Percentiles rank a stretch among this genome's conserved stretches.
These are phyloP conservation scores for Rheum nobile DNA, from an alignment of 148 eudicot species.

Conservation along the genomic window DNA sequence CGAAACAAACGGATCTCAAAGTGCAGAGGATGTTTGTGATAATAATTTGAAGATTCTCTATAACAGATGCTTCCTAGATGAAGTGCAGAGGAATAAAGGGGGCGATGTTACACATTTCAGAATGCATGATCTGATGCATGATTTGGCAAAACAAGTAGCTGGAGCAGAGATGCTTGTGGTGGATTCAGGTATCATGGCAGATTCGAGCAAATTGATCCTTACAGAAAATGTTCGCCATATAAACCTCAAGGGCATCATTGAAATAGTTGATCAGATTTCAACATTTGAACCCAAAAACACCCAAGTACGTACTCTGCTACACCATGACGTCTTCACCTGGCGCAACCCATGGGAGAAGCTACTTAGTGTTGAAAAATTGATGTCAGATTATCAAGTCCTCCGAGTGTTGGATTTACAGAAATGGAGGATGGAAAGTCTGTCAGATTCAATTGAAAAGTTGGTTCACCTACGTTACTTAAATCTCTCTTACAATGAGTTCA, in stretches of 20 bases:
- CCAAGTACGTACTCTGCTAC: slow-evolving; percentile 13
- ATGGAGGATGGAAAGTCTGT: background rate
- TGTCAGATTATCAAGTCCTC: slow-evolving; percentile 5
- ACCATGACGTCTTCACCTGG: background rate
- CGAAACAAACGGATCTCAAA: background rate
- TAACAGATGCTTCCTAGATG: slow-evolving; percentile 12
- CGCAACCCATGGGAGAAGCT: background rate
- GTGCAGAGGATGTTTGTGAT: background rate
- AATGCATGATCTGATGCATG: slow-evolving; percentile 12
- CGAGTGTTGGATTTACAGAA: slow-evolving; percentile 11
- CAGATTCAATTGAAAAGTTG: slow-evolving; percentile 11
- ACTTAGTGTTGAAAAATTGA: background rate
- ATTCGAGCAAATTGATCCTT: background rate
- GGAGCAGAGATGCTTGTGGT: background rate
- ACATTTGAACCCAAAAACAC: background rate
- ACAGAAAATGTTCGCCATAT: background rate
- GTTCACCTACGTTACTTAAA: slow-evolving; percentile 10
- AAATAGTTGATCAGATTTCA: slow-evolving; percentile 5
- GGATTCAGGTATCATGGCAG: background rate
- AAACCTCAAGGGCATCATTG: background rate
- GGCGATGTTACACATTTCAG: slow-evolving; percentile 9
- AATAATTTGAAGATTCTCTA: background rate
- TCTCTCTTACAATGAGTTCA: background rate
- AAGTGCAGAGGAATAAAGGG: background rate
- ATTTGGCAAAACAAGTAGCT: slow-evolving; percentile 12